Evolutionary conservation across 768 basidiomycete genomes (phyloP).

Genomic region (Lepiota venenata): DNA sequence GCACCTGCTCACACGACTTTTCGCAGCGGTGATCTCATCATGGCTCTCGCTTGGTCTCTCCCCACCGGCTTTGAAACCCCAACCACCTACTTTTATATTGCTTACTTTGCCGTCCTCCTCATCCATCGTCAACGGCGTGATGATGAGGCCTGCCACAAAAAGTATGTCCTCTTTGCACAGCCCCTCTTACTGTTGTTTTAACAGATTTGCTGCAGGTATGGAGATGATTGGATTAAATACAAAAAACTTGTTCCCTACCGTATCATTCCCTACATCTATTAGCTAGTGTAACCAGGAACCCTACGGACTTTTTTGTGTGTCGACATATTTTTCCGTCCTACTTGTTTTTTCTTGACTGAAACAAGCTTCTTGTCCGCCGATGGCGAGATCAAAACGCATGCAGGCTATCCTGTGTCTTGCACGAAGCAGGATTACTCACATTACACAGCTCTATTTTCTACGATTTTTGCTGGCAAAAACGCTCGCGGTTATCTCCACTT

Average conservation of each 20-base stretch:
- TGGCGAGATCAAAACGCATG: no score
- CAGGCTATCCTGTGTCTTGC: no score
- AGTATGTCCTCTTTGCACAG: slow-evolving; percentile 45
- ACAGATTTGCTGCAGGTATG: slow-evolving; percentile 58
- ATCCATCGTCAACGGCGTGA: slow-evolving; percentile 89
- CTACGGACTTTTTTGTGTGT: no score
- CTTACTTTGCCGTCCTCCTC: slow-evolving; percentile 87
- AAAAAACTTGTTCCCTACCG: slow-evolving; percentile 80
- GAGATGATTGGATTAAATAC: slow-evolving; percentile 92
- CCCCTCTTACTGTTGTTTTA: background rate
- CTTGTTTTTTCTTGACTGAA: no score
- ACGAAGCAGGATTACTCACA: no score
- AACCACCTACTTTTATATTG: slow-evolving; percentile 92
- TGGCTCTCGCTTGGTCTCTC: slow-evolving; percentile 91
- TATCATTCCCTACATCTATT: slow-evolving; percentile 86
- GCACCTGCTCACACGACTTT: background rate
- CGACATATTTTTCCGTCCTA: no score
- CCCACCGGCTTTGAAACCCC: slow-evolving; percentile 91
- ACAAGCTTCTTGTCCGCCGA: no score
- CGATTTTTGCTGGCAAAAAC: no score
- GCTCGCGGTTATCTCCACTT: no score
- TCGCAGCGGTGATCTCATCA: slow-evolving; percentile 76
- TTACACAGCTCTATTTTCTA: no score
- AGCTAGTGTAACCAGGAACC: slow-evolving; percentile 24
- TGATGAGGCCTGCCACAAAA: slow-evolving; percentile 86